Percentiles rank a stretch among this genome's conserved stretches.
phyloP scores from a whole-genome alignment of 345 rosid species.

The Microthlaspi erraticum region DNA sequence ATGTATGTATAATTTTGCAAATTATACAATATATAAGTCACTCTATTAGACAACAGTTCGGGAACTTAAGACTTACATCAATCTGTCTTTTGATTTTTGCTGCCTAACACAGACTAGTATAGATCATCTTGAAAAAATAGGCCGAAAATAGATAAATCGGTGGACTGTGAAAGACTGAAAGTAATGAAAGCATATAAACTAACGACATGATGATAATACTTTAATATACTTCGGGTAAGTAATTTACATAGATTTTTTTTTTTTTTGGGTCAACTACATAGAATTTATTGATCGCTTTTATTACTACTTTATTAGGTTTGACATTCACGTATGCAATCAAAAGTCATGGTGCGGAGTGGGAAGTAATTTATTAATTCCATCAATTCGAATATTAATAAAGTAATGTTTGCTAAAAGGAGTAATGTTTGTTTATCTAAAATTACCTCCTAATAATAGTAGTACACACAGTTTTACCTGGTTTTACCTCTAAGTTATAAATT shows the following conservation, averaged over 20 bases:
- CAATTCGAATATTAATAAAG: neutral
- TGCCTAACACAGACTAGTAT: too few relatives aligned
- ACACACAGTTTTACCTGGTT: too few relatives aligned
- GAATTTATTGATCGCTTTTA: constrained; percentile 14
- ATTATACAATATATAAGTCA: too few relatives aligned
- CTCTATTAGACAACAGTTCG: too few relatives aligned
- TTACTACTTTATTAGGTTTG: constrained; percentile 44
- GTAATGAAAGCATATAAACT: neutral
- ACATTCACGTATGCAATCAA: constrained; percentile 34
- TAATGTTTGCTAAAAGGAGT: neutral
- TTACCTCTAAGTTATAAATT: too few relatives aligned
- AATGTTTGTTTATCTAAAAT: neutral
- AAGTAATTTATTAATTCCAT: constrained; percentile 10
- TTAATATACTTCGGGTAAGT: neutral
- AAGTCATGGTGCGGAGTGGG: constrained; percentile 34
- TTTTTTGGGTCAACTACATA: neutral
- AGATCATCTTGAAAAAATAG: too few relatives aligned
- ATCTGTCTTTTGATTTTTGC: too few relatives aligned
- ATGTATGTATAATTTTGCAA: too few relatives aligned
- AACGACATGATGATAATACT: neutral
- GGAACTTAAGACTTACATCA: too few relatives aligned
- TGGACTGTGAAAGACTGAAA: neutral
- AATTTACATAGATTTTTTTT: neutral
- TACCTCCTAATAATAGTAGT: too few relatives aligned
- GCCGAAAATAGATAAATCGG: neutral